Evolutionary conservation across 1,284 basidiomycete species (phyloP).

Genomic region (Schizophyllum amplum): DNA sequence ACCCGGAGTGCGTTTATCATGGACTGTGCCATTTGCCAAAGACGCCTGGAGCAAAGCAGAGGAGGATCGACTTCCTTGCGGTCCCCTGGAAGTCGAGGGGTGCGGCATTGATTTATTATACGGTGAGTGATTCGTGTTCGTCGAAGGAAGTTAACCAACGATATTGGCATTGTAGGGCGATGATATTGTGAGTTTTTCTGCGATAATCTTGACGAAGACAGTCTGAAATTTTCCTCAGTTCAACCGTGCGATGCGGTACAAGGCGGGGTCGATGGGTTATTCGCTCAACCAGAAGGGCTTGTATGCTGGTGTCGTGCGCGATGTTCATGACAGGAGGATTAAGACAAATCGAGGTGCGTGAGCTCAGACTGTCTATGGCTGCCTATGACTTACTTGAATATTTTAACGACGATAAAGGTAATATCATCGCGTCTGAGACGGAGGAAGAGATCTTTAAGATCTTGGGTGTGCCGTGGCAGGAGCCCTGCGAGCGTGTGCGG

Average conservation of each 20-base stretch:
- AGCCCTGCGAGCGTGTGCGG: conserved; percentile 61
- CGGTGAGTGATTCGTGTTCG: conserved; percentile 36
- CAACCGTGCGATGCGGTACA: conserved; percentile 81
- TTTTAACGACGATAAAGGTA: conserved; percentile 36
- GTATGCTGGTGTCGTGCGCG: conserved; percentile 64
- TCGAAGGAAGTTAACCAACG: background rate
- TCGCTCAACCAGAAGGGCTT: conserved; percentile 83
- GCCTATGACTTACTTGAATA: conserved; percentile 2
- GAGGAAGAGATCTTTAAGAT: conserved; percentile 81
- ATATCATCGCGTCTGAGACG: conserved; percentile 70
- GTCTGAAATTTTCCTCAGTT: conserved; percentile 68
- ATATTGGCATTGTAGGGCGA: conserved; percentile 46
- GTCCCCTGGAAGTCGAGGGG: conserved; percentile 75
- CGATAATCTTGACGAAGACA: background rate
- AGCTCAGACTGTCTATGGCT: no score
- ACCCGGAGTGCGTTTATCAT: conserved; percentile 71
- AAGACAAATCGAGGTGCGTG: conserved; percentile 63
- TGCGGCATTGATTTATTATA: conserved; percentile 85
- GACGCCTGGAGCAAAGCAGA: conserved; percentile 32
- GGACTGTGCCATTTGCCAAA: conserved; percentile 59
- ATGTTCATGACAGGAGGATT: conserved; percentile 47
- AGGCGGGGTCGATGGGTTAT: conserved; percentile 76
- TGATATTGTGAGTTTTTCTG: conserved; percentile 52
- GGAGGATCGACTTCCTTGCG: conserved; percentile 79
- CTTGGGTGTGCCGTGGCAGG: conserved; percentile 71